These are phyloP conservation scores for Podila epicladia DNA, from an alignment of 192 early-diverging fungal species.

Conservation along the genomic window DNA sequence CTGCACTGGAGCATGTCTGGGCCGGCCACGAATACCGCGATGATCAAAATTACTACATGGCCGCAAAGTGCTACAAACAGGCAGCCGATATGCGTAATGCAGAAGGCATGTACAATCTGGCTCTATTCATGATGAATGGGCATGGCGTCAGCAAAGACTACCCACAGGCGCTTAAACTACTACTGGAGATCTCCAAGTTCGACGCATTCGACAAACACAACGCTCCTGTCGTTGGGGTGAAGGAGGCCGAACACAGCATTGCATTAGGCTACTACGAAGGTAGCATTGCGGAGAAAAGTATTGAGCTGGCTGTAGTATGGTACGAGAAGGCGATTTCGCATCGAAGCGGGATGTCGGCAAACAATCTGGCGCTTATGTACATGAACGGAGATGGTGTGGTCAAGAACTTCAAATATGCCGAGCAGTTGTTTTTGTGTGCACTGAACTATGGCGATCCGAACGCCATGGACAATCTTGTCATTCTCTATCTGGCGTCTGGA, in stretches of 20 bases:
- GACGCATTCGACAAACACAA: constrained; percentile 43
- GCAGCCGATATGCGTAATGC: constrained; percentile 41
- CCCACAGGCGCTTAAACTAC: constrained; percentile 34
- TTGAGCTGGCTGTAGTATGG: constrained; percentile 34
- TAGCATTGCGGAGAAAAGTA: constrained; percentile 29
- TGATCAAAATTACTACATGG: constrained; percentile 26
- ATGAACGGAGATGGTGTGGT: constrained; percentile 42
- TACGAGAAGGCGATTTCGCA: constrained; percentile 42
- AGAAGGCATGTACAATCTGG: constrained; percentile 46
- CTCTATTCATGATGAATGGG: constrained; percentile 36
- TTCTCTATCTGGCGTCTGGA: constrained; percentile 31
- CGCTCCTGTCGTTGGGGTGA: constrained; percentile 33
- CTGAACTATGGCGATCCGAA: constrained; percentile 45
- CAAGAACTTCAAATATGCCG: constrained; percentile 34
- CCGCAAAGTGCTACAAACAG: constrained; percentile 38
- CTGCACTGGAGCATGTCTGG: constrained; percentile 43
- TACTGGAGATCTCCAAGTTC: constrained; percentile 38
- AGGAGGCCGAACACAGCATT: constrained; percentile 32
- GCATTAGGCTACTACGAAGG: constrained; percentile 39
- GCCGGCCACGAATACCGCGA: constrained; percentile 42
- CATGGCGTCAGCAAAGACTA: constrained; percentile 39
- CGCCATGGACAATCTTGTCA: constrained; percentile 39
- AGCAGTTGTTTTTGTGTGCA: constrained; percentile 39
- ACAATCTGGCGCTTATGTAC: constrained; percentile 35
- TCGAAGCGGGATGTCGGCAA: constrained; percentile 35